Base-by-base conservation (phyloP, 2,329 filamentous ascomycete genomes). In the Cercospora sp. region DNA sequence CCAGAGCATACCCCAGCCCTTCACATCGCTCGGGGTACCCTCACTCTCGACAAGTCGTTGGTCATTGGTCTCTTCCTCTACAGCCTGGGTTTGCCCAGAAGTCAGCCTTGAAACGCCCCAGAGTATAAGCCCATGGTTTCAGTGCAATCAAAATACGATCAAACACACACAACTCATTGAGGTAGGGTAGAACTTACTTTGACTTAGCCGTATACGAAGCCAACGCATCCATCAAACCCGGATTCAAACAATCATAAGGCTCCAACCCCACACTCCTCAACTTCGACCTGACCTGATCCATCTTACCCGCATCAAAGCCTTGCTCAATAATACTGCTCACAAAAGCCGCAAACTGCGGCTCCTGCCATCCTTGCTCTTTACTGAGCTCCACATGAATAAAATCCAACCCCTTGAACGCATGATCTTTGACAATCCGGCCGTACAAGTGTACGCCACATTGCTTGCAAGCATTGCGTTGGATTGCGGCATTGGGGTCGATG, bases 291-390 rank as follows among this genome's bases (percentile, higher is more conserved):
- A 91, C 85, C 18, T 81, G 83, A 60, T 82, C 83, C 73, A 89
- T 89, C 39, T 81, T 80, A 16, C 79, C 76, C 0, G 88, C 85
- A 58, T 84, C 78, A 72, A 87, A 89, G 1, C 89, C 89, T 75
- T 90, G 87, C 84, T 91, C 89, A 67, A 91, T 89, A 67, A 90
- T 87, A 65, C 85, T 88, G 39, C 85, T 87, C 45, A 91, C 88
- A 68, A 91, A 91, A 0, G 85, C 89, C 2, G 89, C 89, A 72
- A 91, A 91, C 75, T 90, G 88, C 6, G 88, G 88, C 80, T 90
- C 89, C 79, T 91, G 88, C 88, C 89, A 91, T n/a, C 88, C 88
- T 75, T 85, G 82, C 64, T 84, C 78, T 61, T 84, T 80, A 18
- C 84, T 86, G 55, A 91, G 79, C 79, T 91, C 89, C 1, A 81